phyloP scores from a whole-genome alignment of 2,329 filamentous ascomycete genomes.

The Colletotrichum chrysophilum region DNA sequence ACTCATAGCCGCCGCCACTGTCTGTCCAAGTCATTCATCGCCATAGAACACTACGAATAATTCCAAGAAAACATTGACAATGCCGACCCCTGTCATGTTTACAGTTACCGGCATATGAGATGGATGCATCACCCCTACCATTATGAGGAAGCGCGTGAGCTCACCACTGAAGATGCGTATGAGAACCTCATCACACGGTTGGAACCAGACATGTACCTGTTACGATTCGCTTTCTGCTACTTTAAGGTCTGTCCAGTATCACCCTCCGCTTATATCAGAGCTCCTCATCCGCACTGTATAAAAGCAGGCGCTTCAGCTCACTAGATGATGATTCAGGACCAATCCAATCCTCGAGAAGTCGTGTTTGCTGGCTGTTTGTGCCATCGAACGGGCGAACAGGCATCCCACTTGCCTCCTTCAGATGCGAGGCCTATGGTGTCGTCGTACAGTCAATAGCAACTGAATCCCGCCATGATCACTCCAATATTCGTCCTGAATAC shows the following conservation, averaged over 20 bases:
- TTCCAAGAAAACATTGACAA: fast-evolving
- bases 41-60: fast-evolving
- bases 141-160: no score
- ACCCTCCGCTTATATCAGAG: no score
- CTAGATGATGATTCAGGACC: background rate
- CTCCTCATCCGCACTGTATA: background rate
- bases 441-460: background rate
- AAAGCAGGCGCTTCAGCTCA: background rate
- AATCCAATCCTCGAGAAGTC: background rate
- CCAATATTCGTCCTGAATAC: fast-evolving
- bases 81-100: background rate
- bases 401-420: background rate
- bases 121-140: background rate
- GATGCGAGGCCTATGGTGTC: background rate
- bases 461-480: fast-evolving
- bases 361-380: background rate
- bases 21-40: background rate
- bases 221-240: no score
- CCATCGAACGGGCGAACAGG: fast-evolving
- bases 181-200: background rate
- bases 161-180: background rate
- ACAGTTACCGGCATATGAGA: background rate
- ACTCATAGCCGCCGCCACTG: background rate
- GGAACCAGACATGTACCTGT: no score
- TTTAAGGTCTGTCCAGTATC: no score